Evolutionary conservation across 257 asterid species (phyloP).

Genomic region (Penstemon eatonii): DNA sequence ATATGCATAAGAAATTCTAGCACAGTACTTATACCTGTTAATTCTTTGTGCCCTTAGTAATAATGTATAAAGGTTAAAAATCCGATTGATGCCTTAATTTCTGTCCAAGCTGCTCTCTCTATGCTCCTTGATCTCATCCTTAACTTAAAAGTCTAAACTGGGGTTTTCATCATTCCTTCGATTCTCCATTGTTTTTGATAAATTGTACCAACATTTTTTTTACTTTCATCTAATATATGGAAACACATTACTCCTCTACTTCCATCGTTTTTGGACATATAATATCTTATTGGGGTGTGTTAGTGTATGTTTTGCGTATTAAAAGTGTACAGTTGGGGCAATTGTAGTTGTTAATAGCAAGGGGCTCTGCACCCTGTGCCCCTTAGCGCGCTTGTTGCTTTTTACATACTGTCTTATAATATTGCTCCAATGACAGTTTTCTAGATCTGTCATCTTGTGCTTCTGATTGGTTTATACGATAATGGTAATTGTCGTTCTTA

Average conservation of each 20-base stretch:
- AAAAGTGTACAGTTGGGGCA: too few relatives aligned
- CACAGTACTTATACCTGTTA: not conserved
- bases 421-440: not conserved
- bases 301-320: not conserved
- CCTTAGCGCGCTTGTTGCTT: too few relatives aligned
- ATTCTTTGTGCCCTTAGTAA: not conserved
- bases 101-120: not conserved
- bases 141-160: not conserved
- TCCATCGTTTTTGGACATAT: not conserved
- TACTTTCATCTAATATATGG: too few relatives aligned
- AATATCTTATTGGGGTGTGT: not conserved
- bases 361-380: too few relatives aligned
- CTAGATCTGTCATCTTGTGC: not conserved
- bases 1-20: not conserved
- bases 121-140: not conserved
- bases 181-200: not conserved
- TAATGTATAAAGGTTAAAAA: not conserved
- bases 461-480: not conserved
- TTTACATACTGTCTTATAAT: too few relatives aligned
- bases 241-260: too few relatives aligned
- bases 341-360: too few relatives aligned
- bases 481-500: not conserved
- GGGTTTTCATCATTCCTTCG: not conserved
- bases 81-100: conserved; percentile 7
- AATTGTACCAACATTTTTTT: too few relatives aligned